Base-by-base conservation (phyloP, 192 early-diverging fungal genomes). In the Thamnidium elegans region DNA sequence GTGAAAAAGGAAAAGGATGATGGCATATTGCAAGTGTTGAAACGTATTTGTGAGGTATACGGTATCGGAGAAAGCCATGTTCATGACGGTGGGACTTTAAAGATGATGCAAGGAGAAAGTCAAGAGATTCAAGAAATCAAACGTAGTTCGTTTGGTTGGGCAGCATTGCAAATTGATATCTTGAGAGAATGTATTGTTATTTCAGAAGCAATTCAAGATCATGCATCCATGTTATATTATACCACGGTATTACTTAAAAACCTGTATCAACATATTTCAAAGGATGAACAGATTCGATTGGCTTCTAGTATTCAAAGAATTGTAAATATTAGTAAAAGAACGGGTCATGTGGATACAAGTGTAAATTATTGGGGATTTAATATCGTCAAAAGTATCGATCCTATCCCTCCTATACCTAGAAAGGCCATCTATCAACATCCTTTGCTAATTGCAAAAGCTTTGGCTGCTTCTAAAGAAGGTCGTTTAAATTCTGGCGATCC, bases 101-200 rank as follows among this genome's bases (percentile, higher is more conserved):
- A 63, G 19, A 26, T 62, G 15, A 58, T 70, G 47, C 26, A 69
- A 17, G 46, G 26, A 5, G 36, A 52, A 47, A 45, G 7, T 3
- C 43, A 50, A 17, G 46, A 51, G 0, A 1, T 53, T 7, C 23
- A 26, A 39, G 19, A 56, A 34, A 48, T 17, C 9, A 69, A 23
- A 8, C 17, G 39, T 20, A 20, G 21, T 13, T 23, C 30, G 39
- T 39, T 75, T 70, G 92, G 92, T 3, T 93, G 92, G 92, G 86
- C 90, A 26, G 80, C 81, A 31, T 66, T 94, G 31, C 91, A 91
- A 67, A 88, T 93, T 47, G 86, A 88, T 68, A 79, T 89, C 10
- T 61, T 93, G 17, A 84, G 86, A 50, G 88, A 93, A 74, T 87
- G 87, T 44, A 86, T 92, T 53, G 75, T 79, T 10, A 78, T 91